Base-by-base conservation (phyloP, 148 eudicot species). In the Amaranthus cruentus region DNA sequence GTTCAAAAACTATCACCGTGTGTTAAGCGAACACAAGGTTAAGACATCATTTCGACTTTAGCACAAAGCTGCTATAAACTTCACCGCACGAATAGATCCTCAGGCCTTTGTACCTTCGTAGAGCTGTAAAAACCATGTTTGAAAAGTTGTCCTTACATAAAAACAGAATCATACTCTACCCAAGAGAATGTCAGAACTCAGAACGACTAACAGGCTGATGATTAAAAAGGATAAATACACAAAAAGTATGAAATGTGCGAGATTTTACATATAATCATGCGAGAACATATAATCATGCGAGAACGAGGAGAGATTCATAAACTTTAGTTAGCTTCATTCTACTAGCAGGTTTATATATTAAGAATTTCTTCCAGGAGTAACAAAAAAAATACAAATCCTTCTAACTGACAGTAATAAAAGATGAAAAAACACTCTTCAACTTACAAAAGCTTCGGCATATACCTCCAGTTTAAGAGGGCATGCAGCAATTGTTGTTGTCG, bases 391-490 rank as follows among this genome's bases (percentile, higher is more conserved):
- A 67, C 44, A 59, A 50, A 59, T 43, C 58, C n/a, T 71, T 47
- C 1, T 14, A 9, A 50, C 62, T 51, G 11, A 15, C 55, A 54
- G 60, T 3, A 9, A 57, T 0, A 48, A n/a, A 47, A 65, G 3
- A 13, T 42, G 48, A 47, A 5, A n/a, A 13, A 6, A 46, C 58
- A 74, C 50, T 18, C 52, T 62, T 54, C 68, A 69, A 13, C 70
- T 56, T 50, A 28, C 18, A 52, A 18, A 55, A 50, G 15, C 51
- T 54, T 47, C 72, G 46, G 68, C 55, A 69, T 73, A 28, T 43
- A 60, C 73, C 59, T 62, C 38, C 73, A 54, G 52, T 3, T 42
- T 43, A 7, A 4, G 38, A 28, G 9, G 71, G 58, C 59, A 63
- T 43, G 73, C 46, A 42, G 52, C 60, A 50, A 8, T 9, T 28